Evolutionary conservation across 805 yeast species (phyloP).

Genomic region (Starmerella powellii): DNA sequence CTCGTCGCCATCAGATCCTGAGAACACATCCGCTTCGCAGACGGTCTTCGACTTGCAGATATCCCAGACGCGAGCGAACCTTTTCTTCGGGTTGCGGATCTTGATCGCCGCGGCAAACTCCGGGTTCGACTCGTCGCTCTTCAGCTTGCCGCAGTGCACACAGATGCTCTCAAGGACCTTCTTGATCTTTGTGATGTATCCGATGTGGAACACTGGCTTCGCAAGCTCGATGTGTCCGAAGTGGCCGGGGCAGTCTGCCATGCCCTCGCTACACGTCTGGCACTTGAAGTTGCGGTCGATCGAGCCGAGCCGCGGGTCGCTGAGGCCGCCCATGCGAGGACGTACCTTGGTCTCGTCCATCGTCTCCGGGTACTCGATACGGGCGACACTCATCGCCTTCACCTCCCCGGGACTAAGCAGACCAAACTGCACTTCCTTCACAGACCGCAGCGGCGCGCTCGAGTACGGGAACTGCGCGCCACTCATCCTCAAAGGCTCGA

Average conservation of each 20-base stretch:
- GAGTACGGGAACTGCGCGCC: slow-evolving; percentile 69
- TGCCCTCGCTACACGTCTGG: slow-evolving; percentile 98
- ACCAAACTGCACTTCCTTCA: slow-evolving; percentile 97
- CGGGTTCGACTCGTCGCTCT: slow-evolving; percentile 72
- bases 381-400: slow-evolving; percentile 94
- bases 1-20: slow-evolving; percentile 43
- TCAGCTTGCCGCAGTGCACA: slow-evolving; percentile 94
- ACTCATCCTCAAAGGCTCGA: slow-evolving; percentile 25
- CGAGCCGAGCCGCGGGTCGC: slow-evolving; percentile 94
- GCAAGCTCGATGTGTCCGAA: slow-evolving; percentile 98
- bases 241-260: slow-evolving; percentile 99
- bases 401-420: slow-evolving; percentile 94
- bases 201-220: slow-evolving; percentile 96
- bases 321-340: slow-evolving; percentile 93
- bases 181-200: slow-evolving; percentile 78
- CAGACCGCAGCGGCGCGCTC: slow-evolving; percentile 95
- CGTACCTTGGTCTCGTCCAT: slow-evolving; percentile 94
- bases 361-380: slow-evolving; percentile 97
- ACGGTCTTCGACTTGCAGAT: slow-evolving; percentile 83
- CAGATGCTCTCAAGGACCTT: slow-evolving; percentile 94
- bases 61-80: slow-evolving; percentile 95
- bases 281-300: slow-evolving; percentile 95
- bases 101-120: slow-evolving; percentile 78
- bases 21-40: slow-evolving; percentile 67
- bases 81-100: slow-evolving; percentile 85